Percentiles rank a stretch among this genome's conserved stretches.
phyloP scores from a whole-genome alignment of 176 grass and related monocot species.

The Raddia guianensis region DNA sequence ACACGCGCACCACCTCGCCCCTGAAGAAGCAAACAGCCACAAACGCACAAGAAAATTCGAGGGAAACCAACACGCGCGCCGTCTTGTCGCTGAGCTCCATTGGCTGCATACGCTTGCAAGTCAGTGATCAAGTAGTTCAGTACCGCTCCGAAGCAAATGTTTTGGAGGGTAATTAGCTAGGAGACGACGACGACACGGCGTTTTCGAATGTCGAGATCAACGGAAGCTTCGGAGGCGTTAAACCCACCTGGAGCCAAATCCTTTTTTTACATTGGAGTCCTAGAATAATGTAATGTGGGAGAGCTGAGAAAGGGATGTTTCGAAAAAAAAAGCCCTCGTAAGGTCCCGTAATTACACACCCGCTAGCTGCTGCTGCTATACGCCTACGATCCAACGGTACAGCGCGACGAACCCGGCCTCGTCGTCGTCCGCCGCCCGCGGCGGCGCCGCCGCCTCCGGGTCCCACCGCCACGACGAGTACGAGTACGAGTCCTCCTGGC shows the following conservation, averaged over 20 bases:
- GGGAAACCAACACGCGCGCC: not conserved
- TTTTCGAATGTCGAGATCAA: conserved; percentile 2
- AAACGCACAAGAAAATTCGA: conserved; percentile 3
- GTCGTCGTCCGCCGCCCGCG: conserved; percentile 39
- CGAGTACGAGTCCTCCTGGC: conserved; percentile 47
- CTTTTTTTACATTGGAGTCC: conserved; percentile 44
- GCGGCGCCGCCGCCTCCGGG: conserved; percentile 43
- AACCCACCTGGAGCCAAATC: conserved; percentile 14
- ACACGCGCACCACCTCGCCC: not conserved
- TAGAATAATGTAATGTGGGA: not conserved
- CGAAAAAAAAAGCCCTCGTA: conserved; percentile 39
- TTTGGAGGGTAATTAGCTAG: not conserved
- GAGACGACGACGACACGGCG: conserved; percentile 3
- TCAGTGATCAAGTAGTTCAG: no score
- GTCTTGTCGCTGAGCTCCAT: conserved; percentile 1
- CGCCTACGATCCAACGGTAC: conserved; percentile 82
- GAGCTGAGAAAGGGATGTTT: not conserved
- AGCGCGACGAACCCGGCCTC: conserved; percentile 52
- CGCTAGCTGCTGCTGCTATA: conserved; percentile 24
- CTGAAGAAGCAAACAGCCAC: not conserved
- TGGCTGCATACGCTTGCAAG: not conserved
- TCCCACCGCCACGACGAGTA: conserved; percentile 63
- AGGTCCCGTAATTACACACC: conserved; percentile 46
- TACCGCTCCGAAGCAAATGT: no score
- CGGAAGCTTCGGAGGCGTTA: conserved; percentile 41